Base-by-base conservation (phyloP, 345 rosid species). In the Eucalyptus pauciflora region DNA sequence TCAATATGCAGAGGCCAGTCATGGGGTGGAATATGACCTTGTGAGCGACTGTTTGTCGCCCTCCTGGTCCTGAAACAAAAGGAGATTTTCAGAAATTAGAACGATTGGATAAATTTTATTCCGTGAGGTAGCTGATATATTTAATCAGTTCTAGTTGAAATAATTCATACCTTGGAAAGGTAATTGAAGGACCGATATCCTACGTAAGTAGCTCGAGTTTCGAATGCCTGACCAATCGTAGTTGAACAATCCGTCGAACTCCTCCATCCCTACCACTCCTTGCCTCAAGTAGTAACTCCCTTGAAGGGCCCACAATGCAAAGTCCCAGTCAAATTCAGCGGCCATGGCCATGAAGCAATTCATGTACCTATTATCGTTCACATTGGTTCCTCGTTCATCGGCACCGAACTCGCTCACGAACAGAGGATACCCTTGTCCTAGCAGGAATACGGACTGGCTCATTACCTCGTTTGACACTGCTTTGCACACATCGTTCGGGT, bases 201-300 rank as follows among this genome's bases (percentile, higher is more conserved):
- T 91, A 49, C 89, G 90, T 88, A 95, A 90, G 91, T 93, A 93
- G 90, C 92, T 93, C 62, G 96, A 91, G 81, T 94, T 97, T 80
- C 95, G 91, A 37, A 92, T 87, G 17, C 92, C 94, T 67, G 89
- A 31, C 99, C 99, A 96, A 86, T 96, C 91, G 89, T 93, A 89
- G 86, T 94, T 86, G 91, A 96, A 56, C 50, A 92, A 33, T 49
- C 99, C 99, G 58, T 95, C 96, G 85, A 86, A 87, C 91, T 97
- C 99, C 49, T 89, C 91, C 90, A 92, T 10, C 11, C 97, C 99
- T 10, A 88, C n/a, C 4, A 89, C 94, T 4, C 98, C 98, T 91
- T 97, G 89, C 91, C 98, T 94, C 29, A 97, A 49, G 91, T 96
- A 95, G 89, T 97, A 98, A 62, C 99, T 96, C 79, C 99, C 99